A percentile compares a stretch with the other conserved stretches of the same genome.
Conservation (phyloP, 2,329 filamentous ascomycete genomes). For the Aspergillus versicolor region DNA sequence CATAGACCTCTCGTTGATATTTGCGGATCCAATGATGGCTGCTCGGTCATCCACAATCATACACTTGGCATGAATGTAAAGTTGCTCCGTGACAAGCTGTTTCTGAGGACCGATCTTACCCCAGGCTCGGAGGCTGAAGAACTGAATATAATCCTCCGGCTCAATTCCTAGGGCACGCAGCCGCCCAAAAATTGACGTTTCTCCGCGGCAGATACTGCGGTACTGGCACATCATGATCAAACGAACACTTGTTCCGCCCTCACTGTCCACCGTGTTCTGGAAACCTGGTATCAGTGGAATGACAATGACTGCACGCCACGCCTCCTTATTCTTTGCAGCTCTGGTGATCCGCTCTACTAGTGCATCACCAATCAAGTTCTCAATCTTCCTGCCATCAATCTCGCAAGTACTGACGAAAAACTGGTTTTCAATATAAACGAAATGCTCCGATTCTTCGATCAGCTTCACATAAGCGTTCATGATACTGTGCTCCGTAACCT, state of each 20-base stretch:
- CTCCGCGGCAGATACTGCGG: constrained; percentile 90
- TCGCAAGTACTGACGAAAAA: constrained; percentile 96
- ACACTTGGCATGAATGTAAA: constrained; percentile 97
- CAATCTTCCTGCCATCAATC: constrained; percentile 80
- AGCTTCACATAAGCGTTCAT: constrained; percentile 93
- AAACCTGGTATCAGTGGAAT: constrained; percentile 98
- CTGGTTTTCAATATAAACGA: constrained; percentile 98
- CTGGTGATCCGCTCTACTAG: constrained; percentile 87
- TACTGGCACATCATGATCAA: constrained; percentile 97
- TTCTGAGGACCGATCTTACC: constrained; percentile 83
- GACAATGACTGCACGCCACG: constrained; percentile 85
- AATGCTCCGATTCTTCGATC: constrained; percentile 93
- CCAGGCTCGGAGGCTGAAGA: constrained; percentile 91
- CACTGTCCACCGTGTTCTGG: constrained; percentile 91
- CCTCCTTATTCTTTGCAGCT: constrained; percentile 77
- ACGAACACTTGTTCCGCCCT: constrained; percentile 90
- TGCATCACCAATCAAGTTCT: constrained; percentile 92
- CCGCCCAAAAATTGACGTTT: constrained; percentile 86
- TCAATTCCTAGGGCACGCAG: constrained; percentile 78
- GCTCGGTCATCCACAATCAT: constrained; percentile 95
- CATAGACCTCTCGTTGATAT: constrained; percentile 98
- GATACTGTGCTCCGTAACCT: constrained; percentile 88
- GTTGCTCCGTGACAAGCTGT: constrained; percentile 84
- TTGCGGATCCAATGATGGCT: constrained; percentile 92
- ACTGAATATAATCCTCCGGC: constrained; percentile 91